Base-by-base conservation (phyloP, 805 yeast genomes). In the Saccharomyces eubayanus region DNA sequence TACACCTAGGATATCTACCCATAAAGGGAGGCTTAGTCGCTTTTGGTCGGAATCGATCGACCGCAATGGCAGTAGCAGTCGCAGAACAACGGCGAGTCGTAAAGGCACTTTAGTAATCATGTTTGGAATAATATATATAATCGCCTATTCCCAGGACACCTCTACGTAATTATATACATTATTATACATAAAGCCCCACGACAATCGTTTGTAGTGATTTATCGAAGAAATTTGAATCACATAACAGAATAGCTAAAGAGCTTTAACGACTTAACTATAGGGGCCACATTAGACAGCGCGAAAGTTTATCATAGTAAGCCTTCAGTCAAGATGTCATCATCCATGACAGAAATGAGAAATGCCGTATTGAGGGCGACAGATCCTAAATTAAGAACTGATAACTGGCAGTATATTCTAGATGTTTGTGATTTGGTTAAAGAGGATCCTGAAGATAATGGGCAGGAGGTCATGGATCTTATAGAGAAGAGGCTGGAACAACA, bases 351-450 rank as follows among this genome's bases (percentile, higher is more conserved):
- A 51, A 45, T 67, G 10, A 57, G 57, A 43, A 55, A 55, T 16
- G 64, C 70, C 3, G 57, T 69, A 28, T 51, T 62, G 40, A 77
- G 76, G 64, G 89, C 91, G 20, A 87, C 94, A 0, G 84, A 82
- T 58, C 78, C 84, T 31, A 77, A 77, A 14, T 72, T 84, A 36
- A 76, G 83, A 3, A 72, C 78, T 12, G 94, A 87, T 63, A 84
- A 87, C 70, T 87, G 88, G 84, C 81, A 78, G 50, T 73, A 71
- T 52, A 77, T 85, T 36, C 66, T 87, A 16, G 84, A 78, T 51
- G 87, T 81, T 2, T 85, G 89, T 58, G 92, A 87, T 64, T 65
- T 73, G 21, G 85, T 87, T 31, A 79, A 77, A 58, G 76, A 74
- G 28, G 82, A 82, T 58, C 85, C 89, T 2, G 85, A 81, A 57